Evolutionary conservation across 441 rosid genomes (phyloP), one percentile per base, ranked within the genome.

Genomic region (Jatropha multifida): DNA sequence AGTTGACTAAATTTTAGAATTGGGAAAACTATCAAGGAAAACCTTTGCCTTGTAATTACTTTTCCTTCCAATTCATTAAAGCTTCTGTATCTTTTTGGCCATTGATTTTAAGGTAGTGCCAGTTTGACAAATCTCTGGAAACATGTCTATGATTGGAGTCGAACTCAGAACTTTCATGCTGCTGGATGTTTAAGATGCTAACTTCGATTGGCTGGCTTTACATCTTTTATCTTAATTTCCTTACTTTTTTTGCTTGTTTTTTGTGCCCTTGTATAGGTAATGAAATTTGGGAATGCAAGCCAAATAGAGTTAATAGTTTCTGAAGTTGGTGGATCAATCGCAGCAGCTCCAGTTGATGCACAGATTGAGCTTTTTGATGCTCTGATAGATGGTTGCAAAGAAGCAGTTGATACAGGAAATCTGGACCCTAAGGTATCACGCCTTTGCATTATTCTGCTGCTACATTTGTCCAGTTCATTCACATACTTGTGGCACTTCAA

Each of bases 341-440:
- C 81, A 74, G 81, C 91, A 64, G 97, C 97, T 81, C 88, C 97
- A 63, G 88, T 81, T 71, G 95, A 89, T 68, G 92, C 94, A 68
- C 98, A 90, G 83, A 83, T 91, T 80, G 98, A 96, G 85, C 97
- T 96, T 80, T 92, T 91, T 83, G 88, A 90, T 83, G 83, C 92
- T 76, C 81, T 96, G 82, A 76, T 96, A 73, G 96, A 94, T 51
- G 99, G 99, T 55, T 92, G 98, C 81, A 85, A 80, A 62, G 95
- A 90, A 83, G 96, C 99, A 55, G 88, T 89, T 70, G 86, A 92
- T 69, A 76, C 76, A 51, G 98, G 82, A 81, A 83, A 76, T 83
- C 75, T 79, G 72, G 98, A 96, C 59, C 86, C 92, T 12, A 96
- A 94, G 98, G 99, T 94, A 69, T 76, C 64, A 56, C 64, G 38